A percentile compares a stretch with the other conserved stretches of the same genome.
Evolutionary conservation across 1,139 yeast genomes (phyloP).

Genomic region (Candida sanyaensis): DNA sequence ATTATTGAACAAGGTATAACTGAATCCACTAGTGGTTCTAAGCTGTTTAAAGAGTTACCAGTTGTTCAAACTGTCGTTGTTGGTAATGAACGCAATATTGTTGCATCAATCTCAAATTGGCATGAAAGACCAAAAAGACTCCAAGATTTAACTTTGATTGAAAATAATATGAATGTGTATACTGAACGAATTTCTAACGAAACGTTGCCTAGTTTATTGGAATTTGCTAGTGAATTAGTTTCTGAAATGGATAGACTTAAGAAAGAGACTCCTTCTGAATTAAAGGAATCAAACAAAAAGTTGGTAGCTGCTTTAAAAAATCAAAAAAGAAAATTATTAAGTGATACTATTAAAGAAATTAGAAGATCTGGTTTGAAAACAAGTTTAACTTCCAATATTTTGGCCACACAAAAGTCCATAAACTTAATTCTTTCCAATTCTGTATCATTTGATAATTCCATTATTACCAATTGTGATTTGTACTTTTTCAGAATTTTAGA

Average conservation of each 20-base stretch:
- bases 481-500: constrained; percentile 75
- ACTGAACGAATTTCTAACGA: constrained; percentile 35
- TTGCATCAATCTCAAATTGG: constrained; percentile 47
- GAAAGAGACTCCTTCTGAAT: constrained; percentile 73
- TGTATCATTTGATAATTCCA: constrained; percentile 40
- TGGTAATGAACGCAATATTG: constrained; percentile 16
- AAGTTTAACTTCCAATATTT: constrained; percentile 64
- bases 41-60: constrained; percentile 14
- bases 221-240: constrained; percentile 56
- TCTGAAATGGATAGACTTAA: constrained; percentile 64
- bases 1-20: constrained; percentile 61
- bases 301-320: constrained; percentile 69
- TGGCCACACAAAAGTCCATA: constrained; percentile 61
- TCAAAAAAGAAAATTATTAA: constrained; percentile 76
- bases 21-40: constrained; percentile 11
- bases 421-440: constrained; percentile 61
- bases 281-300: constrained; percentile 76
- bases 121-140: constrained; percentile 55
- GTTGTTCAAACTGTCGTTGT: constrained; percentile 17
- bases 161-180: constrained; percentile 56
- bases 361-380: constrained; percentile 74
- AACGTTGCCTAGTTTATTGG: constrained; percentile 43
- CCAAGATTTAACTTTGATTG: constrained; percentile 50
- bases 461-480: constrained; percentile 51
- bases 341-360: constrained; percentile 74